Conservation (phyloP, 805 yeast genomes). For the Starmerella sp. region DNA sequence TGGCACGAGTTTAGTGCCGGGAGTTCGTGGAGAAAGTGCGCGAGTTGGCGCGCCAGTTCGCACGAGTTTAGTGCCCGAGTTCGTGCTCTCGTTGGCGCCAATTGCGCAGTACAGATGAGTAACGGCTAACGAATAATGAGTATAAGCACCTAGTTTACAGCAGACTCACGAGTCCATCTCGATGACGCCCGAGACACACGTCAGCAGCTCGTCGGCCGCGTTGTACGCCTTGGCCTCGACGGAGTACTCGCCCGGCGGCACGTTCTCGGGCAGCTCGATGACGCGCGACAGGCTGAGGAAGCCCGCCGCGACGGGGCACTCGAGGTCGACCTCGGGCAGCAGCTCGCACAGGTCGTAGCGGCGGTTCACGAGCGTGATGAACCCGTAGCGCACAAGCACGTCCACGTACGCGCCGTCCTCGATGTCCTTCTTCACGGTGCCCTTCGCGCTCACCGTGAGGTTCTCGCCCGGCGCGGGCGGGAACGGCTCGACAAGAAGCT, state of each 20-base stretch:
- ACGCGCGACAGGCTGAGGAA: constrained; percentile 50
- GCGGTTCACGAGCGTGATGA: constrained; percentile 74
- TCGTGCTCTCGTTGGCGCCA: too few relatives aligned
- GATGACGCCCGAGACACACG: constrained; percentile 54
- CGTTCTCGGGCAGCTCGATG: constrained; percentile 79
- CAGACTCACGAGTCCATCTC: constrained; percentile 30
- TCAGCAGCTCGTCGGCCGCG: constrained; percentile 63
- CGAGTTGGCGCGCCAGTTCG: too few relatives aligned
- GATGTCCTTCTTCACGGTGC: constrained; percentile 44
- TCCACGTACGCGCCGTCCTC: constrained; percentile 88
- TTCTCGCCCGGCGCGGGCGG: constrained; percentile 85
- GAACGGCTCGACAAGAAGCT: constrained; percentile 60
- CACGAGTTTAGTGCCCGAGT: too few relatives aligned
- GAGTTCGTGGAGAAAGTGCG: too few relatives aligned
- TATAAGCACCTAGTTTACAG: background rate
- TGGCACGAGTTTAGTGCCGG: too few relatives aligned
- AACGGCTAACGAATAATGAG: constrained; percentile 3
- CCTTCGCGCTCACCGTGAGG: constrained; percentile 68
- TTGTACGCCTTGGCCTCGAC: constrained; percentile 87
- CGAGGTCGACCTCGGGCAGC: constrained; percentile 67
- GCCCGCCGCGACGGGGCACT: constrained; percentile 74
- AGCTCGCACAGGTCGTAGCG: constrained; percentile 91
- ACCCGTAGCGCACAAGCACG: constrained; percentile 86
- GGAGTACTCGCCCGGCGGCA: constrained; percentile 88
- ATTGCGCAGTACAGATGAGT: background rate